These are phyloP conservation scores for Globisporangium alternatum DNA, from an alignment of 352 stramenopile genomes.

Conservation along the genomic window DNA sequence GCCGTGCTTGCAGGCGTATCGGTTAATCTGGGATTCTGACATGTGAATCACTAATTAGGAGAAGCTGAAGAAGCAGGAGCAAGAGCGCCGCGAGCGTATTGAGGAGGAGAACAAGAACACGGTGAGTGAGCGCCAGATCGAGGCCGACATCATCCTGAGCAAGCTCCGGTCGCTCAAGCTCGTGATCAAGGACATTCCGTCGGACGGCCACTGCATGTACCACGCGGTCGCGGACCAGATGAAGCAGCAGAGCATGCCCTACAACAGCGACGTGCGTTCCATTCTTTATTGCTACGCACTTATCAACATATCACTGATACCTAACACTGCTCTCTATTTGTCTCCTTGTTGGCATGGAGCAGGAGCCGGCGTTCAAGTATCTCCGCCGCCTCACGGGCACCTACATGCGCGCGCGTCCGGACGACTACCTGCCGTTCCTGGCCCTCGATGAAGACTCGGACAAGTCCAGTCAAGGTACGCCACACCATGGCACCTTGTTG, in stretches of 20 bases:
- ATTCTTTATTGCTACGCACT: neutral
- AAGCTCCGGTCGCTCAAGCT: constrained; percentile 57
- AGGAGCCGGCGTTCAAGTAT: constrained; percentile 55
- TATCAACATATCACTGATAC: neutral
- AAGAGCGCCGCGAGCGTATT: constrained; percentile 67
- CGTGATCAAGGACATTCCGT: constrained; percentile 91
- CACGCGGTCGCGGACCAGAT: constrained; percentile 93
- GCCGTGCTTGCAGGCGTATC: neutral
- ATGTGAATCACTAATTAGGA: constrained; percentile 23
- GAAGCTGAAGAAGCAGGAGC: constrained; percentile 75
- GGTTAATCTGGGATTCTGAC: neutral
- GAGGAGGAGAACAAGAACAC: constrained; percentile 77
- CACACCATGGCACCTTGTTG: neutral
- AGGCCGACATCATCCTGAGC: constrained; percentile 64
- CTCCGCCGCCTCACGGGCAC: constrained; percentile 66
- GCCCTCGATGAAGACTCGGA: constrained; percentile 52
- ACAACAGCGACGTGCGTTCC: constrained; percentile 15
- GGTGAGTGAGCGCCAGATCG: constrained; percentile 78
- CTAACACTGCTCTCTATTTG: too few relatives aligned
- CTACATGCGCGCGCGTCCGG: constrained; percentile 78
- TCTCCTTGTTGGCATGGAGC: constrained; percentile 1
- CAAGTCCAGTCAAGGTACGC: constrained; percentile 33
- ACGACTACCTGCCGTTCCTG: constrained; percentile 93
- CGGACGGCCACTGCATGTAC: constrained; percentile 98
- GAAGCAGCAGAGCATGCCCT: constrained; percentile 41